Evolutionary conservation across 164 flowering plant species (phyloP).

Genomic region (Umbilicus rupestris): DNA sequence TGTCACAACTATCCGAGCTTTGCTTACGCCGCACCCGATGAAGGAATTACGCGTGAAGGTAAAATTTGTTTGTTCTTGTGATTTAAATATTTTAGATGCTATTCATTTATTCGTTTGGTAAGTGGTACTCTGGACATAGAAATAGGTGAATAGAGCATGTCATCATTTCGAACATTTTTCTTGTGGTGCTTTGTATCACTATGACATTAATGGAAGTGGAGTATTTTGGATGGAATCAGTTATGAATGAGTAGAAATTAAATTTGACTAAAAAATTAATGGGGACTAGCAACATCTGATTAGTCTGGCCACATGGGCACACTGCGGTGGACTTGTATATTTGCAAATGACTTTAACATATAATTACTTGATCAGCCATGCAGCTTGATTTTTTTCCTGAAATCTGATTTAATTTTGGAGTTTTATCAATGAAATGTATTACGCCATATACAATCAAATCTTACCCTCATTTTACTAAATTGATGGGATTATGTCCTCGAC

Average conservation of each 20-base stretch:
- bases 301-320: too few species aligned
- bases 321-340: too few species aligned
- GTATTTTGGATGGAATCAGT: background rate
- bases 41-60: conserved; percentile 97
- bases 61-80: background rate
- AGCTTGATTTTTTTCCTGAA: too few species aligned
- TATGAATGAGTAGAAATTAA: background rate
- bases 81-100: background rate
- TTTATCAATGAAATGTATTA: too few species aligned
- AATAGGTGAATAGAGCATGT: background rate
- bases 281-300: background rate
- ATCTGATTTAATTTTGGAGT: too few species aligned
- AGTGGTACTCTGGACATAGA: background rate
- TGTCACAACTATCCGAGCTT: conserved; percentile 77
- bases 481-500: too few species aligned
- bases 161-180: background rate
- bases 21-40: conserved; percentile 97
- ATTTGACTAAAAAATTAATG: background rate
- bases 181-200: background rate
- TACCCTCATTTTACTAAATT: too few species aligned
- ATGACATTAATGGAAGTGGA: background rate
- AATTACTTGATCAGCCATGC: too few species aligned
- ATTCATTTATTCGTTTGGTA: background rate
- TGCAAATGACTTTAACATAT: too few species aligned
- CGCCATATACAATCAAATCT: too few species aligned